Evolutionary conservation across 805 yeast genomes (phyloP).

Genomic region (Allodekkera sacchari): DNA sequence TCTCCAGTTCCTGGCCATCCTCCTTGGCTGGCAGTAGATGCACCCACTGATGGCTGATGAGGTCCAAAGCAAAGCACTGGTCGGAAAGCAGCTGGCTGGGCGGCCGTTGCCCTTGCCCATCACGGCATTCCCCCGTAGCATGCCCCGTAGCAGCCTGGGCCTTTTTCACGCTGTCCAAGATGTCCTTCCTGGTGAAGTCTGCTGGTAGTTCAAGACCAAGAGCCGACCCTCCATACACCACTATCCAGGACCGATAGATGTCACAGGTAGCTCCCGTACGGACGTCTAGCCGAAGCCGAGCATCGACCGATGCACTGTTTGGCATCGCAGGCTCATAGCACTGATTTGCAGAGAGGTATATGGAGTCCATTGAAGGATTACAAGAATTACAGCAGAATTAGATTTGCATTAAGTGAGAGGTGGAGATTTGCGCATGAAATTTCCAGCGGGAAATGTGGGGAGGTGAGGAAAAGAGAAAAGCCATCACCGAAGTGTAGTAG

Average conservation of each 20-base stretch:
- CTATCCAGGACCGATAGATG: conserved; percentile 49
- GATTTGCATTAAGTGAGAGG: no score
- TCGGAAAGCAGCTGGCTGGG: conserved; percentile 38
- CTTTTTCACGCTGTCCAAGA: conserved; percentile 30
- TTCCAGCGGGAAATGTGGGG: no score
- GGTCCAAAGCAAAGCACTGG: conserved; percentile 54
- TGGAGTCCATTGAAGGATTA: conserved; percentile 59
- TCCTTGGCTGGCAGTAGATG: conserved; percentile 10
- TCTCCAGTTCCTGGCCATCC: conserved; percentile 5
- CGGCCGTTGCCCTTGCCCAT: background rate
- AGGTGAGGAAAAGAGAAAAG: no score
- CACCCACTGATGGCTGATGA: conserved; percentile 52
- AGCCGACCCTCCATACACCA: conserved; percentile 63
- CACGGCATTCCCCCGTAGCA: conserved; percentile 3
- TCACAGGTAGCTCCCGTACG: conserved; percentile 63
- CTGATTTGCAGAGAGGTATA: conserved; percentile 55
- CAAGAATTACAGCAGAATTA: no score
- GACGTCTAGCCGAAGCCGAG: conserved; percentile 44
- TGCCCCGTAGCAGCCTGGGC: no score
- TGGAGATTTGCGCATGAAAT: no score
- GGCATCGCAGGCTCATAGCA: conserved; percentile 55
- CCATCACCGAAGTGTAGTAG: no score
- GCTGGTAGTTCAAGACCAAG: conserved; percentile 42
- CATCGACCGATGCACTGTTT: conserved; percentile 38
- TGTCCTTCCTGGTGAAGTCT: conserved; percentile 28